Evolutionary conservation across 1,139 yeast species (phyloP).

Genomic region (Taphrina populina): DNA sequence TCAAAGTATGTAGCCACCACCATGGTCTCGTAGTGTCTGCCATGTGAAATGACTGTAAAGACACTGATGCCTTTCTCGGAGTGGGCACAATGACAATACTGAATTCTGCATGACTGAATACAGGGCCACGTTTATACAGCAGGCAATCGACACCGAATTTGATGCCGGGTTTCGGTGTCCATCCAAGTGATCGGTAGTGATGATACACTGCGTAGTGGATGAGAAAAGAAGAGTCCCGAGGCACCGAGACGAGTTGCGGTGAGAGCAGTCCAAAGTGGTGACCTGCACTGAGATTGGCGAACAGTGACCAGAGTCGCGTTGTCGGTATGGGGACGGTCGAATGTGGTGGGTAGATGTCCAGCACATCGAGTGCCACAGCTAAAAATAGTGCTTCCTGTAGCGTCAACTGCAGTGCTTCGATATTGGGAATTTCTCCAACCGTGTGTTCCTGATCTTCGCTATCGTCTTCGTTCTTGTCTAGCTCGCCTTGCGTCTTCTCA

Average conservation of each 20-base stretch:
- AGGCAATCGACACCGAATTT: conserved; percentile 84
- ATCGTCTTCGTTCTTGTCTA: background rate
- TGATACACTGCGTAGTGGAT: conserved; percentile 73
- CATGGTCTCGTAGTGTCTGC: conserved; percentile 49
- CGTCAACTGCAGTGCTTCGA: conserved; percentile 73
- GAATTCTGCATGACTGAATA: conserved; percentile 89
- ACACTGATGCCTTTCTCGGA: conserved; percentile 42
- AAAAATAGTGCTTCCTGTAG: conserved; percentile 76
- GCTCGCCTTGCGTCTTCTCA: background rate
- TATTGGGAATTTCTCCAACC: conserved; percentile 44
- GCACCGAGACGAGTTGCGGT: conserved; percentile 2
- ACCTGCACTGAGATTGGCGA: no score
- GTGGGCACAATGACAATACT: conserved; percentile 57
- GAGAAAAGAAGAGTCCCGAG: conserved; percentile 50
- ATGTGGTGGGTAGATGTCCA: conserved; percentile 42
- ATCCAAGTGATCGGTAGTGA: conserved; percentile 82
- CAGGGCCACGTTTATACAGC: conserved; percentile 87
- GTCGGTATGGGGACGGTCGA: conserved; percentile 36
- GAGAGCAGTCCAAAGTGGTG: no score
- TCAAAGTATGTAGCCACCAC: conserved; percentile 64
- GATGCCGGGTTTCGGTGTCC: conserved; percentile 92
- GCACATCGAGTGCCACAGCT: conserved; percentile 53
- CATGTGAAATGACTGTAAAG: background rate
- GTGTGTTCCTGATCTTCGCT: conserved; percentile 1
- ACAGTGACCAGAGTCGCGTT: background rate